Percentiles rank a stretch among this genome's conserved stretches.
phyloP scores from a whole-genome alignment of 257 asterid genomes.

The Asclepias syriaca region DNA sequence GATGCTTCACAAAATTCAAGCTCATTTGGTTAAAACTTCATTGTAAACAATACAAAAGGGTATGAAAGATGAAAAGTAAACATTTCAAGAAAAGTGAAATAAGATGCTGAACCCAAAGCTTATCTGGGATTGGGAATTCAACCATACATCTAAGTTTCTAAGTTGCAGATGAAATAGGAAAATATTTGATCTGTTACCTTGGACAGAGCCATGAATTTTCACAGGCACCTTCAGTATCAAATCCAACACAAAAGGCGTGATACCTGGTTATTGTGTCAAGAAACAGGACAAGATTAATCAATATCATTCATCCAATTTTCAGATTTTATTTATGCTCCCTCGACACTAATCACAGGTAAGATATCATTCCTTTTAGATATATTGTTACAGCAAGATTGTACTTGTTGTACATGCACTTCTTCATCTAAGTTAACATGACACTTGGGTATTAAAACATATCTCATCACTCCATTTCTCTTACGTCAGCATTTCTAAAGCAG shows the following conservation, averaged over 20 bases:
- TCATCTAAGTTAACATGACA: neutral
- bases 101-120: neutral
- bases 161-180: slow-evolving; percentile 2
- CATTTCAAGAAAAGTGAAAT: neutral
- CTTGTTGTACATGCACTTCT: neutral
- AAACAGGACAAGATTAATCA: neutral
- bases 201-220: slow-evolving; percentile 96
- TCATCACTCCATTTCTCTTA: neutral
- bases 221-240: slow-evolving; percentile 84
- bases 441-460: neutral
- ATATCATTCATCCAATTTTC: neutral
- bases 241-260: slow-evolving; percentile 97
- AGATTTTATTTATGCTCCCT: neutral
- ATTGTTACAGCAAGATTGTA: neutral
- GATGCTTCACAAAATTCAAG: neutral
- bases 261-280: slow-evolving; percentile 53
- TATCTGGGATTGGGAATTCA: neutral
- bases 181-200: slow-evolving; percentile 46
- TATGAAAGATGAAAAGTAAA: neutral
- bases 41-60: neutral
- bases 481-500: neutral
- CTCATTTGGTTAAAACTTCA: neutral
- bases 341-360: neutral
- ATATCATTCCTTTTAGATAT: neutral
- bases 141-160: neutral